These are phyloP conservation scores for Telopea speciosissima DNA, from an alignment of 177 flowering plant genomes.

Conservation along the genomic window DNA sequence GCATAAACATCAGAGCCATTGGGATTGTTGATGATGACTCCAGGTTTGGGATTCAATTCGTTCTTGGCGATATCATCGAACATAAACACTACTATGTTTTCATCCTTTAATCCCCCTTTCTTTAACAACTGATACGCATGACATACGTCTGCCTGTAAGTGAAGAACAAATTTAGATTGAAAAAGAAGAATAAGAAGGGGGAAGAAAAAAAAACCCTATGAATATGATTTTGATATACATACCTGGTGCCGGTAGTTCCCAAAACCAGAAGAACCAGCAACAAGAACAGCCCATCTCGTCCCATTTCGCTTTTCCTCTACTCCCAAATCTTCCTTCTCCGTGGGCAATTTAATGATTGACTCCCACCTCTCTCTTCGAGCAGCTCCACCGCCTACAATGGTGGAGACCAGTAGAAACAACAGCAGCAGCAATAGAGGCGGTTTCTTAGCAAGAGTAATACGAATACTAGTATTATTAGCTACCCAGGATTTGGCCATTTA, in stretches of 20 bases:
- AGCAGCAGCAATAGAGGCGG: background rate
- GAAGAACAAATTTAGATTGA: background rate
- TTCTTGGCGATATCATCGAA: conserved; percentile 72
- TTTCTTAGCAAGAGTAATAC: too few relatives aligned
- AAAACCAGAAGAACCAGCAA: conserved; percentile 79
- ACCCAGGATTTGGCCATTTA: background rate
- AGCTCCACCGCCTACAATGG: conserved; percentile 4
- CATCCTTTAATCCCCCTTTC: conserved; percentile 85
- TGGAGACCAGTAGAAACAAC: conserved; percentile 8
- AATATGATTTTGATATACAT: background rate
- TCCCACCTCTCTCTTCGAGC: conserved; percentile 34
- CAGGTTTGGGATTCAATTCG: conserved; percentile 70
- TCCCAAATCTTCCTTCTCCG: conserved; percentile 24
- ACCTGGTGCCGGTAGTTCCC: conserved; percentile 95
- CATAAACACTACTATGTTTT: conserved; percentile 91
- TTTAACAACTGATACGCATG: conserved; percentile 83
- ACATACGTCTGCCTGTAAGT: conserved; percentile 79
- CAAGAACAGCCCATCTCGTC: conserved; percentile 88
- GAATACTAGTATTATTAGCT: too few relatives aligned
- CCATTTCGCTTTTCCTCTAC: conserved; percentile 30
- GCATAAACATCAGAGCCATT: conserved; percentile 76
- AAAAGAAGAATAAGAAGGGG: too few relatives aligned
- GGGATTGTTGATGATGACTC: conserved; percentile 79
- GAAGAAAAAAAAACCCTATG: too few relatives aligned
- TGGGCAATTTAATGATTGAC: conserved; percentile 41